Conservation (phyloP, 495 filamentous ascomycete genomes). For the Ramalina peruviana region DNA sequence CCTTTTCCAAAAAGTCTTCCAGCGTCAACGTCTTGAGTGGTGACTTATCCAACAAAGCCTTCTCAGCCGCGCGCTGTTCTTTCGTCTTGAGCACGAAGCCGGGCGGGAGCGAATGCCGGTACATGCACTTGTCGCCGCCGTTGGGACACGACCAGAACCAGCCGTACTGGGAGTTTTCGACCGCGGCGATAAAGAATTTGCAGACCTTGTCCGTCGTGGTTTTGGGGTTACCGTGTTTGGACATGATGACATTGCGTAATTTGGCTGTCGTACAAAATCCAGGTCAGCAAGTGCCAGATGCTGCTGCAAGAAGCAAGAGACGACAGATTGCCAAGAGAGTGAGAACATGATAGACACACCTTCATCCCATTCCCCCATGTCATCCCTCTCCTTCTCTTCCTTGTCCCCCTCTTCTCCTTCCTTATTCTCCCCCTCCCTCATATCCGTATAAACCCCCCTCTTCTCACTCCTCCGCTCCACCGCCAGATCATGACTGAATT, state of each 20-base stretch:
- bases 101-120: conserved; percentile 85
- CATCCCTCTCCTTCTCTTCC: conserved; percentile 72
- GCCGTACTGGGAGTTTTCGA: conserved; percentile 96
- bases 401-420: conserved; percentile 57
- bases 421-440: conserved; percentile 43
- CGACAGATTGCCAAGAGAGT: neutral
- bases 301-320: too few species aligned
- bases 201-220: conserved; percentile 97
- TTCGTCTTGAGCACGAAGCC: conserved; percentile 97
- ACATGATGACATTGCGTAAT: conserved; percentile 73
- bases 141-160: conserved; percentile 99
- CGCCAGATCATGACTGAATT: conserved; percentile 85
- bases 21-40: conserved; percentile 87
- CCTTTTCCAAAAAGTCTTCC: conserved; percentile 92
- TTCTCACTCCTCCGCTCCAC: conserved; percentile 85
- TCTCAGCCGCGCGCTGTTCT: conserved; percentile 90
- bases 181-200: conserved; percentile 96
- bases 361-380: conserved; percentile 92
- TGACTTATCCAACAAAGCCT: conserved; percentile 93
- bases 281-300: neutral
- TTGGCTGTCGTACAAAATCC: conserved; percentile 41
- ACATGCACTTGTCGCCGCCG: conserved; percentile 96
- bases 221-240: conserved; percentile 92
- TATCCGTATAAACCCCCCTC: conserved; percentile 83
- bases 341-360: conserved; percentile 1